phyloP scores from a whole-genome alignment of 2,329 filamentous ascomycete genomes.

The Calonectria pauciramosa region DNA sequence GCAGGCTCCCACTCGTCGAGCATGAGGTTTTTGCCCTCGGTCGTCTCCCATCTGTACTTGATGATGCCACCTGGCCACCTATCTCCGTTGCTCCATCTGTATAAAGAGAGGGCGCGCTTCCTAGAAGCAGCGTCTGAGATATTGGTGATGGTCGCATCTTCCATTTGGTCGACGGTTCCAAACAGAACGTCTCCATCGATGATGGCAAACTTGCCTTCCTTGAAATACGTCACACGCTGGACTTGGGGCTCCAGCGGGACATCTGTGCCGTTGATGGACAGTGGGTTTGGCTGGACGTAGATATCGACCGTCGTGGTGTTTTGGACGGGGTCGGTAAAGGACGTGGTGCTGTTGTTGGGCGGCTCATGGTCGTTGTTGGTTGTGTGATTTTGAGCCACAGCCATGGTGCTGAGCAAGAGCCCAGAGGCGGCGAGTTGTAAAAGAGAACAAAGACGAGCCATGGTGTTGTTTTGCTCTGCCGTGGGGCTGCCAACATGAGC shows the following conservation, averaged over 20 bases:
- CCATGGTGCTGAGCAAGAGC: neutral
- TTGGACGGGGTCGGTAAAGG: neutral
- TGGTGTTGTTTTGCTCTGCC: neutral
- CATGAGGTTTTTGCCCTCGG: neutral
- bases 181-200: neutral
- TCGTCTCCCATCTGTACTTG: slow-evolving; percentile 6
- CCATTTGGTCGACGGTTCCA: neutral
- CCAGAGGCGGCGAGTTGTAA: neutral
- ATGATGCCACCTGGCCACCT: neutral
- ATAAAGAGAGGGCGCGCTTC: neutral
- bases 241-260: neutral
- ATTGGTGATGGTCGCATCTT: neutral
- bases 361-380: neutral
- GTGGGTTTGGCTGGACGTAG: neutral
- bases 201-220: neutral
- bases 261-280: neutral
- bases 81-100: neutral
- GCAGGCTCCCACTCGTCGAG: neutral
- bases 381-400: neutral
- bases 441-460: neutral
- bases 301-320: neutral
- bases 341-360: neutral
- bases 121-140: neutral
- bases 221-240: neutral
- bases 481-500: neutral